phyloP scores from a whole-genome alignment of 495 filamentous ascomycete species.

The Daldinia concentrica region DNA sequence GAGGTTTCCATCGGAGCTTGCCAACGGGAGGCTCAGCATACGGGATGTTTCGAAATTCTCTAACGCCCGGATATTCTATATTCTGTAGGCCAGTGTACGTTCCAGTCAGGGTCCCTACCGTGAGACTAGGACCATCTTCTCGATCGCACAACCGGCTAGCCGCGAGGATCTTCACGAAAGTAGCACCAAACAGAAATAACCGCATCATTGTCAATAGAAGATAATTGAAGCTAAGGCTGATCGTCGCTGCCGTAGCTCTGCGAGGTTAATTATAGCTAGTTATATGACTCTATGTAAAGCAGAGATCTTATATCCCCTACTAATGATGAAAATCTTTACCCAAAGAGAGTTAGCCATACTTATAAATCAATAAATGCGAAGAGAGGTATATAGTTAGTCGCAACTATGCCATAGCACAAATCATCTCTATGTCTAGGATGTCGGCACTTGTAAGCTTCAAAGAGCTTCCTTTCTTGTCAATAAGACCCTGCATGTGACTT shows the following conservation, averaged over 20 bases:
- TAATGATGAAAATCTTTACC: not conserved
- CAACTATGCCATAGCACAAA: not conserved
- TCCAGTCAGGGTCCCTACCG: conserved; percentile 47
- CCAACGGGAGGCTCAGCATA: conserved; percentile 55
- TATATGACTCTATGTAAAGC: not conserved
- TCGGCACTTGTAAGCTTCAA: conserved; percentile 30
- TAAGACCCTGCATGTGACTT: conserved; percentile 17
- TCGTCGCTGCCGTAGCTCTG: not conserved
- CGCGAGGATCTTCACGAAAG: conserved; percentile 7
- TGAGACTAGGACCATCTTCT: conserved; percentile 35
- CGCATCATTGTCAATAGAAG: conserved; percentile 9
- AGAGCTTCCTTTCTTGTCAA: conserved; percentile 11
- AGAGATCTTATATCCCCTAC: not conserved
- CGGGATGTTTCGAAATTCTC: conserved; percentile 59
- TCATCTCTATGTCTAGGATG: conserved; percentile 4
- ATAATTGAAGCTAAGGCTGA: conserved; percentile 12
- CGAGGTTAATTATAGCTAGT: not conserved
- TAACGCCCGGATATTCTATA: conserved; percentile 49
- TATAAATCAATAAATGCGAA: conserved; percentile 5
- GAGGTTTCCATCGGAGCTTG: conserved; percentile 52
- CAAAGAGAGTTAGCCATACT: conserved; percentile 1
- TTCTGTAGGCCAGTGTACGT: conserved; percentile 54
- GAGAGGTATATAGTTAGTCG: not conserved
- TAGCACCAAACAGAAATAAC: conserved; percentile 17
- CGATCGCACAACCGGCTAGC: conserved; percentile 10